Evolutionary conservation across 2,329 filamentous ascomycete species (phyloP).

Genomic region (Fusarium pilosicola): DNA sequence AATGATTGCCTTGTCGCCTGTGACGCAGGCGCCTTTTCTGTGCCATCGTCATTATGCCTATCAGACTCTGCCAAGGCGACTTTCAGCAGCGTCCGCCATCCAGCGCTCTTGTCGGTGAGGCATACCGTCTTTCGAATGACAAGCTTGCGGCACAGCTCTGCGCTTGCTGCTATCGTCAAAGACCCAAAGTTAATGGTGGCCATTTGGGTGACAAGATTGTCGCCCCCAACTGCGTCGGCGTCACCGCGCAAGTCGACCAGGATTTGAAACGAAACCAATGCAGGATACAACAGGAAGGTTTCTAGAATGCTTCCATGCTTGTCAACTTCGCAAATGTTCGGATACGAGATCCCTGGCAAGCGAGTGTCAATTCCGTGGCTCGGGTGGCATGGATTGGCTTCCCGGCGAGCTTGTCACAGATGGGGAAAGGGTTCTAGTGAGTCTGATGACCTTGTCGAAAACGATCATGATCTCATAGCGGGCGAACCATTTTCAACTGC

Average conservation of each 20-base stretch:
- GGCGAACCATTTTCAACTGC: constrained; percentile 18
- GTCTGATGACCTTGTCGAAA: constrained; percentile 5
- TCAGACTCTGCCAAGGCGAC: constrained; percentile 3
- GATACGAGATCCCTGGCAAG: constrained; percentile 18
- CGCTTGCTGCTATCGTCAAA: constrained; percentile 5
- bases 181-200: not conserved
- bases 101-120: constrained; percentile 13
- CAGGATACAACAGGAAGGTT: constrained; percentile 38
- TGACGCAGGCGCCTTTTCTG: constrained; percentile 18
- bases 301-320: constrained; percentile 39
- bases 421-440: constrained; percentile 4
- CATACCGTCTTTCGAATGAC: constrained; percentile 2
- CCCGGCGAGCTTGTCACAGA: constrained; percentile 11
- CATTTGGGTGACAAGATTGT: not conserved
- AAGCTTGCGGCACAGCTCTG: constrained; percentile 27
- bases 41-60: not conserved
- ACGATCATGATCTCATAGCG: constrained; percentile 6
- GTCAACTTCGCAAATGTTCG: not conserved
- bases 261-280: constrained; percentile 24
- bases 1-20: constrained; percentile 8
- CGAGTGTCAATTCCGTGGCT: constrained; percentile 7
- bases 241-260: constrained; percentile 6
- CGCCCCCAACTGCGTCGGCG: constrained; percentile 14
- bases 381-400: constrained; percentile 14
- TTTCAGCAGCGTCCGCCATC: constrained; percentile 3